These are phyloP conservation scores for Trichosporon ovoides DNA, from an alignment of 1,284 basidiomycete genomes.

Conservation along the genomic window DNA sequence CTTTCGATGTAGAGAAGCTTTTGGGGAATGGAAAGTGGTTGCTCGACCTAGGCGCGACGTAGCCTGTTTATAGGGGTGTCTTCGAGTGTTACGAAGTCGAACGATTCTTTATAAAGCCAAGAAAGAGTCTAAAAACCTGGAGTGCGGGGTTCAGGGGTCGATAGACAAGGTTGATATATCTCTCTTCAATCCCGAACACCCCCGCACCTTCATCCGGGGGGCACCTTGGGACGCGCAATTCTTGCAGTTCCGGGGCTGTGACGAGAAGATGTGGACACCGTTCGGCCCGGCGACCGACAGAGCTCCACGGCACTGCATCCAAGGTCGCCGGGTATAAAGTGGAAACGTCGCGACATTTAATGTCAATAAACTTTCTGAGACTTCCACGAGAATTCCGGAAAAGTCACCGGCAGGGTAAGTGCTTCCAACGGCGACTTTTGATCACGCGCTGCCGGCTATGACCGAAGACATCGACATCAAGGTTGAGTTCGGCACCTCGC, in stretches of 20 bases:
- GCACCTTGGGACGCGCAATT: background rate
- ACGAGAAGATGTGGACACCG: background rate
- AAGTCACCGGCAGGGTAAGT: too few relatives aligned
- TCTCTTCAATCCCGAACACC: constrained; percentile 4
- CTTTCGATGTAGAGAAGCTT: background rate
- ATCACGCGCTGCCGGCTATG: background rate
- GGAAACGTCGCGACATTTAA: too few relatives aligned
- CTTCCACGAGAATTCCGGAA: too few relatives aligned
- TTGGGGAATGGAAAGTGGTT: background rate
- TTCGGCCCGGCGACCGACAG: constrained; percentile 3
- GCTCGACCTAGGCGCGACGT: background rate
- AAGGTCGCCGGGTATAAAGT: background rate
- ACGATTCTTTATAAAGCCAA: background rate
- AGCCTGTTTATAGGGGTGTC: background rate
- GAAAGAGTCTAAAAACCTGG: background rate
- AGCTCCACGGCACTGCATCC: background rate
- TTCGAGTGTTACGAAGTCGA: background rate
- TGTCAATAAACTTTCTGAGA: too few relatives aligned
- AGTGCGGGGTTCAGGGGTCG: background rate
- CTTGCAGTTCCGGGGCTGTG: background rate
- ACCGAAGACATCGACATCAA: background rate
- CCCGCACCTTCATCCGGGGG: background rate
- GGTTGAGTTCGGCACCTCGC: too few relatives aligned
- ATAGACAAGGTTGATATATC: constrained; percentile 1
- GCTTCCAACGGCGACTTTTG: too few relatives aligned